A percentile compares a stretch with the other conserved stretches of the same genome.
These are phyloP conservation scores for Leccinum sublutescens DNA, from an alignment of 768 basidiomycete species.

Conservation along the genomic window DNA sequence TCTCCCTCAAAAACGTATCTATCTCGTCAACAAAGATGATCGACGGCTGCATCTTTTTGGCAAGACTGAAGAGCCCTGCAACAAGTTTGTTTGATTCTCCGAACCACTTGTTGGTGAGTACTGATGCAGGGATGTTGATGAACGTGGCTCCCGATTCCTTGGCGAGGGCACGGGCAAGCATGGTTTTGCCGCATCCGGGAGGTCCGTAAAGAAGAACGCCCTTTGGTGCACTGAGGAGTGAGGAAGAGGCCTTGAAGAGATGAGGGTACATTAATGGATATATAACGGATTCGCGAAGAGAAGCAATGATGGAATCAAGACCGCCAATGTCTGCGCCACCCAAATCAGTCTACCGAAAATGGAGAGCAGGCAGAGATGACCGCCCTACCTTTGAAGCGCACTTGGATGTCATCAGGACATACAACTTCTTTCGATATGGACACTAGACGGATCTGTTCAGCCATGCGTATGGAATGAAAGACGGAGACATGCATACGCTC, in stretches of 20 bases:
- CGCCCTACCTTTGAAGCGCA: constrained; percentile 68
- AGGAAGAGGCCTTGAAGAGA: constrained; percentile 78
- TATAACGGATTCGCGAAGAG: constrained; percentile 92
- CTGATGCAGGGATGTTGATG: constrained; percentile 80
- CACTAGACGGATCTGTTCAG: constrained; percentile 39
- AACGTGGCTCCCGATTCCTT: constrained; percentile 98
- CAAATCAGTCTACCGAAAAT: neutral
- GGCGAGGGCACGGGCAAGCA: constrained; percentile 98
- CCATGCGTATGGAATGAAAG: too few relatives aligned
- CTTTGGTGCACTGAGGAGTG: constrained; percentile 88
- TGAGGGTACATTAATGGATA: constrained; percentile 90
- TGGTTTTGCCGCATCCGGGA: constrained; percentile 98
- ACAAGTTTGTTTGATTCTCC: constrained; percentile 95
- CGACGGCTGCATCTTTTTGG: constrained; percentile 87
- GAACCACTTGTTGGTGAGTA: constrained; percentile 80
- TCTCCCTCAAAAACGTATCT: constrained; percentile 89
- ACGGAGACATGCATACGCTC: constrained; percentile 60
- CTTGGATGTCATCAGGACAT: constrained; percentile 83
- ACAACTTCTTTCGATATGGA: constrained; percentile 92
- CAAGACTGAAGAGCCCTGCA: constrained; percentile 89
- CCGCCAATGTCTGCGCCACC: constrained; percentile 77
- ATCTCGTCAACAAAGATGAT: constrained; percentile 99
- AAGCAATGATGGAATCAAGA: constrained; percentile 84
- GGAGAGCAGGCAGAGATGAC: neutral
- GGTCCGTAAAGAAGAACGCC: constrained; percentile 96